phyloP scores from a whole-genome alignment of 1,284 basidiomycete genomes.

The Veloporphyrellus conicus region DNA sequence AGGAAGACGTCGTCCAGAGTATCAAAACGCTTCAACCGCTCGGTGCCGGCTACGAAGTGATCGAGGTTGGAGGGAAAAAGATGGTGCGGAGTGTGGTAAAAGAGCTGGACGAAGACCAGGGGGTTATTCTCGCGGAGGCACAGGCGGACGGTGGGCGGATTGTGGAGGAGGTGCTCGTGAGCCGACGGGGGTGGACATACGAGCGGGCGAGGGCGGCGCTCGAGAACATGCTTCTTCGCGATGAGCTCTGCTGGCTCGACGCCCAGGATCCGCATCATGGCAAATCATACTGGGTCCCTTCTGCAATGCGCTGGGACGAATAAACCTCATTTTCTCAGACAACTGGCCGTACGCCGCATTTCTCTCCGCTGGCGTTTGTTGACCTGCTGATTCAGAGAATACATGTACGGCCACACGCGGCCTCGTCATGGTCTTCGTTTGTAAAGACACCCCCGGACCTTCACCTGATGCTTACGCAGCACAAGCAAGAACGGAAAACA shows the following conservation, averaged over 20 bases:
- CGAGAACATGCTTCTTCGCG: constrained; percentile 84
- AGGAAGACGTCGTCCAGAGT: constrained; percentile 81
- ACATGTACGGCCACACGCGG: no score
- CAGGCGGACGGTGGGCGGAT: constrained; percentile 63
- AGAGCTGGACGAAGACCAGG: constrained; percentile 80
- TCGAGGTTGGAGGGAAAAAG: constrained; percentile 66
- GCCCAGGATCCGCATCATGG: constrained; percentile 68
- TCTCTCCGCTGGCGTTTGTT: no score
- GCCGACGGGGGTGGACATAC: constrained; percentile 69
- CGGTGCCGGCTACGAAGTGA: constrained; percentile 83
- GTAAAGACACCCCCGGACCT: no score
- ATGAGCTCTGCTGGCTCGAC: constrained; percentile 94
- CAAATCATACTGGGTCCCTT: constrained; percentile 76
- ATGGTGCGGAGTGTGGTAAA: constrained; percentile 72
- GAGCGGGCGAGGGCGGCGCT: constrained; percentile 75
- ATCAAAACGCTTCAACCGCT: constrained; percentile 87
- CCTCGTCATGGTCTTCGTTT: no score
- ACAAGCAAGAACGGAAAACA: no score
- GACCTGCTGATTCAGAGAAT: no score
- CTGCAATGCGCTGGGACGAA: constrained; percentile 77
- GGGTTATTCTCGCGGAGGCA: constrained; percentile 71
- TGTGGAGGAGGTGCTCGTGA: constrained; percentile 55
- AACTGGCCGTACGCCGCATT: not conserved
- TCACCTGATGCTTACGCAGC: no score
- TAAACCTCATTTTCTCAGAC: no score